Conservation (phyloP, 2,329 filamentous ascomycete species). For the Monilinia polystroma region DNA sequence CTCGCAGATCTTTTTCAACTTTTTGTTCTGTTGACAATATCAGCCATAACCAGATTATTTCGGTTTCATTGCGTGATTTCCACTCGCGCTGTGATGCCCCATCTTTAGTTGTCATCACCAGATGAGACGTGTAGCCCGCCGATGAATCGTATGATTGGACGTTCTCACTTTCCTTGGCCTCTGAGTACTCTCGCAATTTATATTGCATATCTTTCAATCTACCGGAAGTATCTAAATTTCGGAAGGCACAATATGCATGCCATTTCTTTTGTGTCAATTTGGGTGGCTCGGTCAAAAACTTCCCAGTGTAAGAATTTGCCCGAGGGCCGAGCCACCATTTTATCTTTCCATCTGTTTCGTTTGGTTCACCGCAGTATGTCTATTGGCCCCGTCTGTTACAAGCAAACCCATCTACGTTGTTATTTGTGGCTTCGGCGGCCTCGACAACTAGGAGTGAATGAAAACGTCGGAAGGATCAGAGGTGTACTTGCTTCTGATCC, state of each 20-base stretch:
- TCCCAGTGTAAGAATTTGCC: too few relatives aligned
- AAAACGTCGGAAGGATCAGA: neutral
- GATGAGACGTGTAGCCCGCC: neutral
- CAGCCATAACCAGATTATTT: neutral
- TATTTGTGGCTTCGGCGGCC: neutral
- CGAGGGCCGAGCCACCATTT: too few relatives aligned
- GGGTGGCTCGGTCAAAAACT: too few relatives aligned
- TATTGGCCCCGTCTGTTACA: too few relatives aligned
- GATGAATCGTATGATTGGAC: neutral
- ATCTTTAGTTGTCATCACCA: neutral
- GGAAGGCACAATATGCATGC: slow-evolving; percentile 8
- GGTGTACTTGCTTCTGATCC: neutral
- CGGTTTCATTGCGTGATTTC: neutral
- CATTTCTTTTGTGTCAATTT: neutral
- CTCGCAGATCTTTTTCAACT: neutral
- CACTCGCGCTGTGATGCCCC: neutral
- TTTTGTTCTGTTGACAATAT: neutral
- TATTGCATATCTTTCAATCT: neutral
- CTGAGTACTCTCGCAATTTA: neutral
- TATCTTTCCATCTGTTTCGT: too few relatives aligned
- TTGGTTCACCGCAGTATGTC: too few relatives aligned
- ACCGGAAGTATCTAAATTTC: neutral
- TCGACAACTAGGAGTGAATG: neutral
- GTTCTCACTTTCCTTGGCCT: neutral
- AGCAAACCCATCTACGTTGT: neutral